A percentile compares a stretch with the other conserved stretches of the same genome.
phyloP scores from a whole-genome alignment of 2,329 filamentous ascomycete genomes.

The Phymatotrichopsis omnivora region DNA sequence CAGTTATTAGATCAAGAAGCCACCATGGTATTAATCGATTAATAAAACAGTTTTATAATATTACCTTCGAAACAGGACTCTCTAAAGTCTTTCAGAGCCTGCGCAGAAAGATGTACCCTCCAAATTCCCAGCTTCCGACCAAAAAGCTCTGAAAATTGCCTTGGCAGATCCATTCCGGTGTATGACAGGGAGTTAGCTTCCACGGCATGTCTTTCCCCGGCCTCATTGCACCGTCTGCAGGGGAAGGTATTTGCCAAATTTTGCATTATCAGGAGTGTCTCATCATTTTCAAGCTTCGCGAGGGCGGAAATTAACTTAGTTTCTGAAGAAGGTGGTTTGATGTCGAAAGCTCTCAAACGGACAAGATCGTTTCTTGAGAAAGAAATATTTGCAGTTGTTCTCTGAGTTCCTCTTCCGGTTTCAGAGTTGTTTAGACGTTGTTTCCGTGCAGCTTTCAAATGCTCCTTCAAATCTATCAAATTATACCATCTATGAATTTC shows the following conservation, averaged over 20 bases:
- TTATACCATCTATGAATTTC: constrained; percentile 1
- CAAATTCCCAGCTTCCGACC: constrained; percentile 5
- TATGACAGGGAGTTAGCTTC: not conserved
- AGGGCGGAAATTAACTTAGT: not conserved
- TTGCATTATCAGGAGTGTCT: not conserved
- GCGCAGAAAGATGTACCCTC: constrained; percentile 3
- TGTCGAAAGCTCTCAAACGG: no score
- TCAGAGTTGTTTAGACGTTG: constrained; percentile 2
- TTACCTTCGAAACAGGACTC: constrained; percentile 5
- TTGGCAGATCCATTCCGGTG: not conserved
- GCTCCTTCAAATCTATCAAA: not conserved
- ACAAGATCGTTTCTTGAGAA: no score
- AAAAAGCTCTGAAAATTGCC: not conserved
- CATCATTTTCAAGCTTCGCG: not conserved
- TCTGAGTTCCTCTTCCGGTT: constrained; percentile 2
- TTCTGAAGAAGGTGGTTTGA: no score
- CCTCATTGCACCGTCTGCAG: not conserved
- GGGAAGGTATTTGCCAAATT: not conserved
- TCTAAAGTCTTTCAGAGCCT: constrained; percentile 7
- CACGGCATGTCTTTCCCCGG: not conserved
- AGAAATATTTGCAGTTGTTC: no score
- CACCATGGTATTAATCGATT: not conserved
- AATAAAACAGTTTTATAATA: not conserved
- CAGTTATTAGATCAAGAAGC: not conserved
- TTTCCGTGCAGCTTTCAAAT: not conserved